Percentiles rank a stretch among this genome's conserved stretches.
These are phyloP conservation scores for Phylloporus sp. DNA, from an alignment of 768 basidiomycete genomes.

Conservation along the genomic window DNA sequence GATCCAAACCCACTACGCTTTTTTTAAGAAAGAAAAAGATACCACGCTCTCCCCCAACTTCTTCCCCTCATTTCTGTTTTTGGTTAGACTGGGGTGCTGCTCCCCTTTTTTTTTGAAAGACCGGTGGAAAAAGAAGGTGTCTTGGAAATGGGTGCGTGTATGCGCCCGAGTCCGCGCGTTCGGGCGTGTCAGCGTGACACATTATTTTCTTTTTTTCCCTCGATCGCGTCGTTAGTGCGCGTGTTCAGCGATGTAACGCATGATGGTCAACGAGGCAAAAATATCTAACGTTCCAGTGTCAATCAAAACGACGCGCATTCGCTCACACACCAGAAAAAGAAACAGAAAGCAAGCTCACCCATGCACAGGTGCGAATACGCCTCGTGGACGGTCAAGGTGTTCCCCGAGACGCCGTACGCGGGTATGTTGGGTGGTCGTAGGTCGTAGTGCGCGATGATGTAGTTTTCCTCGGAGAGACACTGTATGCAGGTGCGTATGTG, in stretches of 20 bases:
- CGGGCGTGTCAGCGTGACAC: background rate
- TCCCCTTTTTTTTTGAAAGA: background rate
- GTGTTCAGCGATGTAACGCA: constrained; percentile 56
- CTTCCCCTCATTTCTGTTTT: constrained; percentile 2
- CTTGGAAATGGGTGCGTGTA: background rate
- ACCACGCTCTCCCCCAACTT: background rate
- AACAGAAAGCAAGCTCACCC: constrained; percentile 40
- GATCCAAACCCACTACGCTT: too few species aligned
- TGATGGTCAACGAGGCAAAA: constrained; percentile 54
- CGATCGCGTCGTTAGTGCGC: constrained; percentile 30
- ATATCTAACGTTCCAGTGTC: too few species aligned
- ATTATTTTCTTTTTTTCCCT: background rate
- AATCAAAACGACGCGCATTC: too few species aligned
- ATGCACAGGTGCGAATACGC: constrained; percentile 46
- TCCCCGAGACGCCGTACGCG: constrained; percentile 58
- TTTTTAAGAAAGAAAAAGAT: too few species aligned
- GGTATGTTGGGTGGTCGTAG: constrained; percentile 51
- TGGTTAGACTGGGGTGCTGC: background rate
- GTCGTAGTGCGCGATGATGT: constrained; percentile 61
- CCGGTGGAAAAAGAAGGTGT: constrained; percentile 5
- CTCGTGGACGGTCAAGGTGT: constrained; percentile 57
- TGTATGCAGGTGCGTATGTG: too few species aligned
- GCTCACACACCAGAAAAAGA: background rate
- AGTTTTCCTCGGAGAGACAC: constrained; percentile 53
- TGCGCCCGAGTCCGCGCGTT: background rate